These are phyloP conservation scores for Articulospora tetracladia DNA, from an alignment of 495 filamentous ascomycete species.

Conservation along the genomic window DNA sequence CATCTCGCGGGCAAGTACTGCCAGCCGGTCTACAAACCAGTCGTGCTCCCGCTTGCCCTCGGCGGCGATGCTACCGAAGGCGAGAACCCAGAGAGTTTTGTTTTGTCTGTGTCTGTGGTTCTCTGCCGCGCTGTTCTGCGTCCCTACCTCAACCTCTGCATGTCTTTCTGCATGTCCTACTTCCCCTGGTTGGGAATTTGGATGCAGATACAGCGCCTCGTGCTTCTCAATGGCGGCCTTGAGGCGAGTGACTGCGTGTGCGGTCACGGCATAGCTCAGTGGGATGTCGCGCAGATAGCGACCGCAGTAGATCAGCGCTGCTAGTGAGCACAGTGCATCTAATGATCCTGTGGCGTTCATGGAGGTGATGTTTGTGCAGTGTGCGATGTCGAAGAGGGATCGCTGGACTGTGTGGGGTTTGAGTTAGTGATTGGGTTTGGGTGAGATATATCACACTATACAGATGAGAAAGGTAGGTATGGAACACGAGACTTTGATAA, in stretches of 20 bases:
- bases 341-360: not conserved
- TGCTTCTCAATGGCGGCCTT: conserved; percentile 3
- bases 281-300: conserved; percentile 8
- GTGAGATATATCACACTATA: too few relatives aligned
- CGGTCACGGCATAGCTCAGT: conserved; percentile 6
- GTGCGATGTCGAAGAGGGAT: conserved; percentile 3
- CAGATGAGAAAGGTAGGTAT: too few relatives aligned
- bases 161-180: not conserved
- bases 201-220: not conserved
- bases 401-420: too few relatives aligned
- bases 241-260: conserved; percentile 3
- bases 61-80: conserved; percentile 3
- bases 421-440: too few relatives aligned
- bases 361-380: not conserved
- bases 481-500: too few relatives aligned
- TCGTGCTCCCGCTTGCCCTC: conserved; percentile 9
- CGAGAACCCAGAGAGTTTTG: conserved; percentile 15
- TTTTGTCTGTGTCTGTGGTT: not conserved
- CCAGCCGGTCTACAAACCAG: conserved; percentile 12
- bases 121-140: too few relatives aligned
- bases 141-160: not conserved
- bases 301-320: conserved; percentile 5
- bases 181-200: not conserved
- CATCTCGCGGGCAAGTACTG: not conserved
- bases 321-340: conserved; percentile 3